Conservation (phyloP, 2,329 filamentous ascomycete species). For the Ophiognomonia clavigignenti-juglandacearum region DNA sequence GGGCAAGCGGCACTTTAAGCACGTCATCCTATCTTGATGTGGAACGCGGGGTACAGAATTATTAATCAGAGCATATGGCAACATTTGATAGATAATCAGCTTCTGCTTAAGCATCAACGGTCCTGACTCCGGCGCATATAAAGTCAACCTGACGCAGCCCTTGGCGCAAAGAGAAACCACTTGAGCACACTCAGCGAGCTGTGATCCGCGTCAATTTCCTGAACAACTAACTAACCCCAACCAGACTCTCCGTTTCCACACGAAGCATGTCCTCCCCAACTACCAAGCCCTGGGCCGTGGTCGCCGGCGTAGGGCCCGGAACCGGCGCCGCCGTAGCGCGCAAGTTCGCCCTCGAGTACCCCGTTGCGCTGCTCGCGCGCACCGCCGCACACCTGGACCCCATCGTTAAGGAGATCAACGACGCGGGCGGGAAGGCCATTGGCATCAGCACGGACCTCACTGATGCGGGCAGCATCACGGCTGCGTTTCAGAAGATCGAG, state of each 20-base stretch:
- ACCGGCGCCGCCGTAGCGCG: not conserved
- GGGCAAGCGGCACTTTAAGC: not conserved
- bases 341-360: not conserved
- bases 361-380: not conserved
- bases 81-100: not conserved
- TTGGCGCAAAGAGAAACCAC: not conserved
- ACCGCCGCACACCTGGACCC: not conserved
- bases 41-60: not conserved
- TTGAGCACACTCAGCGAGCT: not conserved
- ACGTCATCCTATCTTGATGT: not conserved
- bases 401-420: not conserved
- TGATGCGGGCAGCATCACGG: not conserved
- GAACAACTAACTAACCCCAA: not conserved
- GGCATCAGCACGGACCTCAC: not conserved
- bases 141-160: not conserved
- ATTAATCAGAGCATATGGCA: not conserved
- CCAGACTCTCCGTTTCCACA: not conserved
- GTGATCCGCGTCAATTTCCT: not conserved
- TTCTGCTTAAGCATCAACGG: not conserved
- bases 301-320: not conserved
- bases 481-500: not conserved
- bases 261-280: not conserved
- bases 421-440: not conserved
- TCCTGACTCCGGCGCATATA: not conserved
- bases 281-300: not conserved